Base-by-base conservation (phyloP, 2,329 filamentous ascomycete genomes). In the Colletotrichum siamense region DNA sequence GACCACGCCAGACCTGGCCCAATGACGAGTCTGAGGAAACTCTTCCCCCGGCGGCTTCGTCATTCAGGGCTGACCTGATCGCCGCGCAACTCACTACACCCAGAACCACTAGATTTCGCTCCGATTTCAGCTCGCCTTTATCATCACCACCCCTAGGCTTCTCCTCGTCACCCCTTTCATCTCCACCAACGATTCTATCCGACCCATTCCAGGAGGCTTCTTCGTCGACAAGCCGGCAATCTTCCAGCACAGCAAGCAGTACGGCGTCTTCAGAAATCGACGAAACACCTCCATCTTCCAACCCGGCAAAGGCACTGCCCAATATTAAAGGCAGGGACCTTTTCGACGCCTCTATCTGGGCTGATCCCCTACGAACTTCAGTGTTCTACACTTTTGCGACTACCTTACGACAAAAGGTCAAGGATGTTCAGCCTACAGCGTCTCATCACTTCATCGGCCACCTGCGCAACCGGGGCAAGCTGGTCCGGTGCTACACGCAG, bases 331-430 rank as follows among this genome's bases (percentile, higher is more conserved):
- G 94, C 4, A 90, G 91, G 71, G 93, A 95, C 80, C 84, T 95
- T 4, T 95, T 95, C 79, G 93, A 95, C 82, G 90, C 90, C 18
- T 92, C 92, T 32, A 91, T 95, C 72, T 95, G 93, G 91, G 87
- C 91, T 1, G 92, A 94, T 79, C 91, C 93, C 0, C 83, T 92
- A 18, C 91, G 92, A 62, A 95, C 93, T 0, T 92, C 92, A 0
- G 91, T 94, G 12, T 95, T 95, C 78, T 95, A 95, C 80, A 93
- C 91, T 13, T 95, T 95, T 79, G 91, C 93, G 44, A 93, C 93
- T 0, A 92, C 91, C 0, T 84, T 95, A 7, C 89, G 93, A 32
- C 89, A 94, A 78, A 93, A 91, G 71, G 90, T 94, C 18, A 88
- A 87, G 52, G 88, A 90, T n/a, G 92, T 94, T 12, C 84, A 89